Base-by-base conservation (phyloP, 1,284 basidiomycete genomes). In the Calocybe gambosa region DNA sequence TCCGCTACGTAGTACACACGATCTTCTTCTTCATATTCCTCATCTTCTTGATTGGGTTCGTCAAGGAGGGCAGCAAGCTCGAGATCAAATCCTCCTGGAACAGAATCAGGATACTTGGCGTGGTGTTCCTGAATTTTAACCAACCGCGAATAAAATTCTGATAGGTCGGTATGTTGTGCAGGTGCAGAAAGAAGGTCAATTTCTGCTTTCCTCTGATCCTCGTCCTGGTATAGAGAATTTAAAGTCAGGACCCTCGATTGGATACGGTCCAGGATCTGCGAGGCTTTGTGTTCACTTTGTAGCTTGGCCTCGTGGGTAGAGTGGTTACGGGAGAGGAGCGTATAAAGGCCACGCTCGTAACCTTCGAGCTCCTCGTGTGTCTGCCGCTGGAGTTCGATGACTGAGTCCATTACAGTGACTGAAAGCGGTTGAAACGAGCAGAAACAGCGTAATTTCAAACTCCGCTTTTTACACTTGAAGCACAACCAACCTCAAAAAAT, bases 331-430 rank as follows among this genome's bases (percentile, higher is more conserved):
- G 87, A 85, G 21, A 89, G 75, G 1, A 89, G 68, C 2, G 77
- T 79, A 53, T 83, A 85, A 7, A 89, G 73, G 3, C 80, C 84
- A 39, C 77, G 70, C 58, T 89, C 89, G 56, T 93, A 91, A 49
- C 90, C 82, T 70, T 99, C 95, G 21, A 92, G 78, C 66, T 97
- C 94, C 70, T 98, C 93, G 67, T 98, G 94, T 7, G 85, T 89
- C 58, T 93, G 91, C 38, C 95, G 82, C 60, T 94, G 90, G 20
- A 90, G 76, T 68, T 99, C 95, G 62, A 96, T 76, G 58, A 93
- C 75, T 42, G 91, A 94, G 75, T 94, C 88, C 89, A 96, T 94
- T 23, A 23, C 21, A 23, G 21, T 23, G 31, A 15, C 18, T 41
- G 37, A 40, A 46, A 44, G 45, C 48, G 29, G 46, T 45, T 23